Conservation (phyloP, 371 early-diverging fungal genomes). For the Syncephalastrum racemosum region DNA sequence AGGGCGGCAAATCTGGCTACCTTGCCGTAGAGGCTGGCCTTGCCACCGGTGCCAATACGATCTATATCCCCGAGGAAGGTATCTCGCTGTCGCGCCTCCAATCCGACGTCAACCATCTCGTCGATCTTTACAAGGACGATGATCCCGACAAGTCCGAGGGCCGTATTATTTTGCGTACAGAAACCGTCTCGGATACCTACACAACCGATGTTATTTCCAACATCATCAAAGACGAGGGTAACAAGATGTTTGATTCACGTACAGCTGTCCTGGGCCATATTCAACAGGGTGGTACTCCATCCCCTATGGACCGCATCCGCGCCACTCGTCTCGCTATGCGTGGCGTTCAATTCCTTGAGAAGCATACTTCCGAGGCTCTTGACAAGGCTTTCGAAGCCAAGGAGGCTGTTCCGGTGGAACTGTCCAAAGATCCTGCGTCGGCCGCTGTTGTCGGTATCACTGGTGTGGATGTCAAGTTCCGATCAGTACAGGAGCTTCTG, state of each 20-base stretch:
- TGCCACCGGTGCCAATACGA: slow-evolving; percentile 89
- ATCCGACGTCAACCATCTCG: slow-evolving; percentile 83
- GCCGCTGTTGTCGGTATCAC: slow-evolving; percentile 83
- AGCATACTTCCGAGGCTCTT: slow-evolving; percentile 36
- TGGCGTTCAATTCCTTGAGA: slow-evolving; percentile 60
- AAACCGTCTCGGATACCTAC: slow-evolving; percentile 83
- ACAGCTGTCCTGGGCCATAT: slow-evolving; percentile 95
- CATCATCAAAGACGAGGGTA: slow-evolving; percentile 94
- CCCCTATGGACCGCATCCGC: slow-evolving; percentile 95
- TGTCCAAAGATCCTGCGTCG: slow-evolving; percentile 59
- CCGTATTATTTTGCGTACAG: slow-evolving; percentile 82
- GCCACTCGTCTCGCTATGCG: slow-evolving; percentile 85
- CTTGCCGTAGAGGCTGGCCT: slow-evolving; percentile 92
- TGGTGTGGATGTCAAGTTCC: slow-evolving; percentile 73
- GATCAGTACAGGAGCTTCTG: slow-evolving; percentile 68
- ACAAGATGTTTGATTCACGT: slow-evolving; percentile 87
- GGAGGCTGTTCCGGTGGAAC: slow-evolving; percentile 54
- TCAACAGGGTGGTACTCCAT: slow-evolving; percentile 96
- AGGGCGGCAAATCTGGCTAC: slow-evolving; percentile 97
- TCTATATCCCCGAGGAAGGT: slow-evolving; percentile 96
- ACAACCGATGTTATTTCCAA: slow-evolving; percentile 87
- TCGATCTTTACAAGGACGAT: slow-evolving; percentile 71
- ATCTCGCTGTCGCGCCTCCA: slow-evolving; percentile 78
- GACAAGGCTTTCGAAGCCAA: slow-evolving; percentile 28
- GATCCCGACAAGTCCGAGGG: slow-evolving; percentile 75